Evolutionary conservation across 495 filamentous ascomycete species (phyloP).

Genomic region (Annulohypoxylon nitens): DNA sequence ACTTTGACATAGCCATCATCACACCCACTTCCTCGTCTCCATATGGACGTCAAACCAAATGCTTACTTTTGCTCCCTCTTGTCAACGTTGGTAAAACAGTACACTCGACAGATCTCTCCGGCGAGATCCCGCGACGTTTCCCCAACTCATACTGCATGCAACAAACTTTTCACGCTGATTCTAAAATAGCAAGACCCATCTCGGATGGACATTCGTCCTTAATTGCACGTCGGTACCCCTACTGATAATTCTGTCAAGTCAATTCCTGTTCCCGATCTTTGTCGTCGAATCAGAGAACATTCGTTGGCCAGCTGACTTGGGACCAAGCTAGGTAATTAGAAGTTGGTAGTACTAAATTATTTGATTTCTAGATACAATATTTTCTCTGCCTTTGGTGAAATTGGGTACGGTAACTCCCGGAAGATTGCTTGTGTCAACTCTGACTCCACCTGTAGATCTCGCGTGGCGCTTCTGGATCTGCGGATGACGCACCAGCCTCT

Average conservation of each 20-base stretch:
- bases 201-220: slow-evolving; percentile 34
- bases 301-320: slow-evolving; percentile 32
- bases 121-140: slow-evolving; percentile 13
- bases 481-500: slow-evolving; percentile 6
- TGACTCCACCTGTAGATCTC: slow-evolving; percentile 42
- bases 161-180: slow-evolving; percentile 46
- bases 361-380: slow-evolving; percentile 39
- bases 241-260: slow-evolving; percentile 25
- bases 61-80: background rate
- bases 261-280: slow-evolving; percentile 23
- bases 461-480: slow-evolving; percentile 15
- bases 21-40: slow-evolving; percentile 10
- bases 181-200: slow-evolving; percentile 43
- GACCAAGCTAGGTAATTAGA: slow-evolving; percentile 41
- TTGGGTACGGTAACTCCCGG: slow-evolving; percentile 41
- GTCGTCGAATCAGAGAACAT: slow-evolving; percentile 27
- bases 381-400: slow-evolving; percentile 34
- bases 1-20: slow-evolving; percentile 19
- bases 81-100: slow-evolving; percentile 41
- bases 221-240: slow-evolving; percentile 17
- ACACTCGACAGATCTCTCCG: slow-evolving; percentile 15
- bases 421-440: slow-evolving; percentile 41
- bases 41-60: slow-evolving; percentile 15
- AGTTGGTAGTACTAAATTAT: slow-evolving; percentile 46
- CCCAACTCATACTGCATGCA: slow-evolving; percentile 24